Evolutionary conservation across 352 stramenopile genomes (phyloP).

Genomic region (Pythium volutum): DNA sequence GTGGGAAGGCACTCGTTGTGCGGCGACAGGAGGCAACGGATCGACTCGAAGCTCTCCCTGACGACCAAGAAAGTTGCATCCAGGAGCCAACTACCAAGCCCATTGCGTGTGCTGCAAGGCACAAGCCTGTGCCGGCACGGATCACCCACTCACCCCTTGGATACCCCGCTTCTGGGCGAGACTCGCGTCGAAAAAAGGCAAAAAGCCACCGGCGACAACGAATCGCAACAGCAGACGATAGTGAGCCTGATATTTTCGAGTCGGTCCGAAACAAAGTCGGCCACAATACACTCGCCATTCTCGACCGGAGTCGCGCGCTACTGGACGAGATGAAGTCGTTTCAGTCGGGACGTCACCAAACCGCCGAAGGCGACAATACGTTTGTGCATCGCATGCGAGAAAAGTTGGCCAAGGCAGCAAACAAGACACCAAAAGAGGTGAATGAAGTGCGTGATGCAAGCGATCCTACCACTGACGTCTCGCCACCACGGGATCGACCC

Average conservation of each 20-base stretch:
- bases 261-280: conserved; percentile 43
- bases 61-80: not conserved
- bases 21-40: not conserved
- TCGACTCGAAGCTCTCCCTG: not conserved
- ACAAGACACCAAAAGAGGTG: not conserved
- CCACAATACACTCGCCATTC: conserved; percentile 48
- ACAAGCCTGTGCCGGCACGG: not conserved
- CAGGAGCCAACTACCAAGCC: not conserved
- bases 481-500: not conserved
- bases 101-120: not conserved
- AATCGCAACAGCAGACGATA: conserved; percentile 4
- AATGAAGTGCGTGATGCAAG: not conserved
- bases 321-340: conserved; percentile 29
- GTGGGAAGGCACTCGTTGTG: not conserved
- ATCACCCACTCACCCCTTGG: not conserved
- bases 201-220: not conserved
- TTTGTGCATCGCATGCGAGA: conserved; percentile 22
- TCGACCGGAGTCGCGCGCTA: conserved; percentile 46
- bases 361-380: not conserved
- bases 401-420: conserved; percentile 6
- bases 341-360: not conserved
- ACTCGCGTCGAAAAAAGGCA: not conserved
- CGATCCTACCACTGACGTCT: not conserved
- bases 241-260: conserved; percentile 30
- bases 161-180: not conserved